Evolutionary conservation across 129 eudicot species (phyloP).

Genomic region (Pseudognaphalium luteoalbum): DNA sequence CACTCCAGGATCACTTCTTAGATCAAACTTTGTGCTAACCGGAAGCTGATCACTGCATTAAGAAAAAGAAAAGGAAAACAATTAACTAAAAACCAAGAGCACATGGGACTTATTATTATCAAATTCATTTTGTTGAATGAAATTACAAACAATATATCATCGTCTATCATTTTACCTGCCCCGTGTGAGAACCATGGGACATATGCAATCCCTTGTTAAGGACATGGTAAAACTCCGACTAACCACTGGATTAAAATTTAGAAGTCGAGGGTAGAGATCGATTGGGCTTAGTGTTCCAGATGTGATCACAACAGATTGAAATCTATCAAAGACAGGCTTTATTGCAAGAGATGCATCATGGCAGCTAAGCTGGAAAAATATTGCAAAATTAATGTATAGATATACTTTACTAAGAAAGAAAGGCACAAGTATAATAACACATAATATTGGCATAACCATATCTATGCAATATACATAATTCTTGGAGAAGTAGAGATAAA

Average conservation of each 20-base stretch:
- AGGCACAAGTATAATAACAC: conserved; percentile 2
- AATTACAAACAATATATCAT: neutral
- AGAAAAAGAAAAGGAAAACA: conserved; percentile 8
- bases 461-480: neutral
- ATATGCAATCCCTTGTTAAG: conserved; percentile 96
- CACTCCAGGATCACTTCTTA: conserved; percentile 98
- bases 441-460: conserved; percentile 4
- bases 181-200: conserved; percentile 98
- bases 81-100: neutral
- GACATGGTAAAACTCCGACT: conserved; percentile 98
- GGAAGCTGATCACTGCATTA: conserved; percentile 92
- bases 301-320: conserved; percentile 93
- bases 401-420: neutral
- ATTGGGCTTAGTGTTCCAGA: conserved; percentile 98
- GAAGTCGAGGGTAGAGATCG: conserved; percentile 95
- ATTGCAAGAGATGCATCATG: conserved; percentile 99
- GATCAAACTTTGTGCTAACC: conserved; percentile 91
- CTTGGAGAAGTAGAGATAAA: neutral
- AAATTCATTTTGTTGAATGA: neutral
- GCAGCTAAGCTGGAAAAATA: conserved; percentile 77
- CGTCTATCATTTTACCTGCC: conserved; percentile 67
- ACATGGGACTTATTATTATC: neutral
- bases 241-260: conserved; percentile 95
- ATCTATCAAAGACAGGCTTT: conserved; percentile 96
- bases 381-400: neutral